Percentiles rank a stretch among this genome's conserved stretches.
These are phyloP conservation scores for Cordyceps militaris DNA, from an alignment of 2,329 filamentous ascomycete species.

Conservation along the genomic window DNA sequence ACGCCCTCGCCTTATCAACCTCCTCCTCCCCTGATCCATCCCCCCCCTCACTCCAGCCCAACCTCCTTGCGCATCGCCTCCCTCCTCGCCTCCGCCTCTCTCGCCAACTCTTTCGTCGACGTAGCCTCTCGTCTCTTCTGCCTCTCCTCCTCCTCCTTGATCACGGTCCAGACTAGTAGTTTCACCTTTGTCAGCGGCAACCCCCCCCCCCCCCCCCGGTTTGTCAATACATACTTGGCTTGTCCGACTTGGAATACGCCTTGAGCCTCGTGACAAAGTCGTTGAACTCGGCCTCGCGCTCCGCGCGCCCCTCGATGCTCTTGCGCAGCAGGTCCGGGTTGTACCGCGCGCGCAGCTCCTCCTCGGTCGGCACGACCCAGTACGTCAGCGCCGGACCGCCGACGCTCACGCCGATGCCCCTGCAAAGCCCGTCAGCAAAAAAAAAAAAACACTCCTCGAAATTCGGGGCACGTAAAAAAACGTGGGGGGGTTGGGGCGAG, in stretches of 20 bases:
- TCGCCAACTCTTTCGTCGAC: constrained; percentile 29
- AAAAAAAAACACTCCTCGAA: no score
- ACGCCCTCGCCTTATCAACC: not conserved
- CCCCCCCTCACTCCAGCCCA: constrained; percentile 25
- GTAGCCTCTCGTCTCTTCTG: constrained; percentile 32
- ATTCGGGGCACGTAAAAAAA: no score
- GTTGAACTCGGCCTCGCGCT: constrained; percentile 79
- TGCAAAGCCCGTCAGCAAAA: constrained; percentile 30
- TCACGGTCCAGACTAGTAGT: constrained; percentile 42
- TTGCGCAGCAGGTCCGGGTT: constrained; percentile 90
- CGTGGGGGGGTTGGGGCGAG: no score
- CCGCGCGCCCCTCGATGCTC: constrained; percentile 70
- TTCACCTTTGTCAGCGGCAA: not conserved
- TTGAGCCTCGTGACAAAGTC: constrained; percentile 79
- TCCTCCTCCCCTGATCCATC: not conserved
- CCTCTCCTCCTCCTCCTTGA: constrained; percentile 39
- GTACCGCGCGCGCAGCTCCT: constrained; percentile 86
- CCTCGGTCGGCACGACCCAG: constrained; percentile 76
- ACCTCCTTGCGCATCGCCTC: constrained; percentile 45
- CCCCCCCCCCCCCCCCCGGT: no score
- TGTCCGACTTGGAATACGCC: constrained; percentile 83
- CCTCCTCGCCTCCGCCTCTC: constrained; percentile 36
- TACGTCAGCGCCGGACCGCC: constrained; percentile 81
- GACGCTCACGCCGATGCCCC: constrained; percentile 63
- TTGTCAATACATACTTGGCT: constrained; percentile 61